Percentiles rank a stretch among this genome's conserved stretches.
These are phyloP conservation scores for Fusarium tupiense DNA, from an alignment of 2,329 filamentous ascomycete genomes.

Conservation along the genomic window DNA sequence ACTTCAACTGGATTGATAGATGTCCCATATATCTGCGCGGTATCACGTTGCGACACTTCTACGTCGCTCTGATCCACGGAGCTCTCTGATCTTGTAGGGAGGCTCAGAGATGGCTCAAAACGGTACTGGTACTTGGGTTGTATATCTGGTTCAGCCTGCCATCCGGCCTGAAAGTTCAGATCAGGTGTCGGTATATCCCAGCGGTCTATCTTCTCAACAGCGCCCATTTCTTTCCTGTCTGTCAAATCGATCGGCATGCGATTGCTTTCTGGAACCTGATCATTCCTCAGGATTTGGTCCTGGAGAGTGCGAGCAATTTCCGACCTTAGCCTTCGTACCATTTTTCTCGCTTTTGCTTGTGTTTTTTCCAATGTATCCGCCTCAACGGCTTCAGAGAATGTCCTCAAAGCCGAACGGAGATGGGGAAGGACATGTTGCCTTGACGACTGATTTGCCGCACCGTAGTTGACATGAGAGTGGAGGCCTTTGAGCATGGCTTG, in stretches of 20 bases:
- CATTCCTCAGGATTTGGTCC: not conserved
- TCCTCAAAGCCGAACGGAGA: not conserved
- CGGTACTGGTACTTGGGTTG: not conserved
- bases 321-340: not conserved
- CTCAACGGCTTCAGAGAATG: not conserved
- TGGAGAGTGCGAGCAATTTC: not conserved
- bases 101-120: not conserved
- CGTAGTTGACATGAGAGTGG: not conserved
- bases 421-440: not conserved
- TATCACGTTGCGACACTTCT: not conserved
- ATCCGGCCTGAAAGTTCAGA: accelerated
- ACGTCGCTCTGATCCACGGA: not conserved
- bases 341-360: not conserved
- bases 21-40: not conserved
- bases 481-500: not conserved
- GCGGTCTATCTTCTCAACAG: not conserved
- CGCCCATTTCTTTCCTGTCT: not conserved
- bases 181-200: not conserved
- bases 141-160: not conserved
- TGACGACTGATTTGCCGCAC: not conserved
- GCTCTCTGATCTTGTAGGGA: not conserved
- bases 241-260: not conserved
- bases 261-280: not conserved
- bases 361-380: not conserved
- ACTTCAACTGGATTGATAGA: not conserved